Evolutionary conservation across 2,329 filamentous ascomycete species (phyloP), one percentile per base, ranked within the genome.

Genomic region (Fusarium sp.): DNA sequence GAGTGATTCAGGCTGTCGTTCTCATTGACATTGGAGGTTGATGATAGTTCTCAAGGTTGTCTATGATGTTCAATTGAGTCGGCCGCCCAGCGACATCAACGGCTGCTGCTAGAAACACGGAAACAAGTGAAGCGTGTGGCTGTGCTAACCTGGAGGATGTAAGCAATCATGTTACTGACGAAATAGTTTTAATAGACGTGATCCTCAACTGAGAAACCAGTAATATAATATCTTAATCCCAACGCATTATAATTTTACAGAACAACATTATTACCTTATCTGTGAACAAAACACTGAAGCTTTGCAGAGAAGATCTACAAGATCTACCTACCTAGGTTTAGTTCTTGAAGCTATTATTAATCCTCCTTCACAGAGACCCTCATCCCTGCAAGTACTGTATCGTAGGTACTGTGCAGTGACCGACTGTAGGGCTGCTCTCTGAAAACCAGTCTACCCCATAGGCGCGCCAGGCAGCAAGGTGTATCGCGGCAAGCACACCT

Each of bases 401-500:
- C 29, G 48, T 35, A 41, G 37, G n/a, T 28, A 28, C 47, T 41
- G n/a, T 49, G 21, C 31, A 49, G 31, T 23, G 39, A 49, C 50
- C 56, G 60, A 23, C 39, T 46, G 62, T 66, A 66, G 50, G 65
- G 59, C 57, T 58, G 37, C 47, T 24, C 20, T 29, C 20, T 47
- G 52, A 33, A 29, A 42, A 33, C 56, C 62, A 53, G 49, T 13
- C 20, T 23, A 31, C 43, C 41, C n/a, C 29, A 59, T 21, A 59
- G 64, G 53, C 55, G 48, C 58, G 54, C 68, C 63, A 74, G 71
- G 71, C 71, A 74, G 55, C 71, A 69, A 73, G 53, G 62, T 63
- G 50, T 42, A 74, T 73, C 71, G 71, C 57, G 71, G 71, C 67
- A 63, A 63, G 43, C 52, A 48, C 57, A 37, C 48, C 33, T 52